Percentiles rank a stretch among this genome's conserved stretches.
Evolutionary conservation across 202 grass and related monocot species (phyloP).

Genomic region (Musa balbisiana): DNA sequence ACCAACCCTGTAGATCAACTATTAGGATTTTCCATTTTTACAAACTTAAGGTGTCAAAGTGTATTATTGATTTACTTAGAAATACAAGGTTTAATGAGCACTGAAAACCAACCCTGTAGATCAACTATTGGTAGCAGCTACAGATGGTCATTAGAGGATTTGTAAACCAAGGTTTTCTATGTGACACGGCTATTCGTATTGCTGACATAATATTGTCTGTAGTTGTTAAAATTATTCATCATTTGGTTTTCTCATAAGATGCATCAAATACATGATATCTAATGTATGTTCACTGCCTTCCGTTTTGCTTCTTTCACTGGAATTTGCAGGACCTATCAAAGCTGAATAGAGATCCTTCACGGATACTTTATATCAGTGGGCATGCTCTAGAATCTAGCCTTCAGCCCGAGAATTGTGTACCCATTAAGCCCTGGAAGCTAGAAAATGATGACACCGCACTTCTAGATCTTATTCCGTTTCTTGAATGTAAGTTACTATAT

Average conservation of each 20-base stretch:
- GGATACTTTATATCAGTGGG: conserved; percentile 80
- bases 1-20: background rate
- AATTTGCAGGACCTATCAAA: conserved; percentile 69
- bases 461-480: conserved; percentile 97
- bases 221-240: background rate
- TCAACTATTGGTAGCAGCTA: background rate
- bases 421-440: conserved; percentile 83
- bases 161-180: too few species aligned
- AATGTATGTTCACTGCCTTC: conserved; percentile 10
- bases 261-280: background rate
- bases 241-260: background rate
- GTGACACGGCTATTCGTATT: background rate
- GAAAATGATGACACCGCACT: conserved; percentile 81
- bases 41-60: background rate
- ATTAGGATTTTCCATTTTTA: background rate
- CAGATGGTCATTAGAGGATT: background rate
- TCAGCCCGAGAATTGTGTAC: conserved; percentile 72
- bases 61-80: background rate
- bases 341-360: conserved; percentile 82
- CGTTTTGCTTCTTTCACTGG: conserved; percentile 8
- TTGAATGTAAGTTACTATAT: conserved; percentile 60
- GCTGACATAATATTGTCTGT: background rate
- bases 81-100: background rate
- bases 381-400: conserved; percentile 72
- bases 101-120: background rate